Percentiles rank a stretch among this genome's conserved stretches.
phyloP scores from a whole-genome alignment of 805 yeast species.

The Suhomyces canberraensis region DNA sequence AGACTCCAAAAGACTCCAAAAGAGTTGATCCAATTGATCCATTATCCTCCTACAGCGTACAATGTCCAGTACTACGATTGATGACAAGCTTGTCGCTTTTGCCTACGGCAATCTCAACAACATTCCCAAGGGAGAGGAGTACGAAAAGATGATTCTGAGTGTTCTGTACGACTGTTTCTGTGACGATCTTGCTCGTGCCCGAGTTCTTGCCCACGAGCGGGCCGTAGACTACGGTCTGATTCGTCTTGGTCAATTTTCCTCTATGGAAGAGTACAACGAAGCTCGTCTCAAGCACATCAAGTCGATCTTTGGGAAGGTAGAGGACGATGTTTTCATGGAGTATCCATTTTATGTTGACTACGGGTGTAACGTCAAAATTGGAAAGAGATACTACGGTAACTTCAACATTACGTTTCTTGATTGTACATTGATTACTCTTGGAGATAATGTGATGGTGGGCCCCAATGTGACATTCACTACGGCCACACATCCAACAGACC shows the following conservation, averaged over 20 bases:
- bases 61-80: too few species aligned
- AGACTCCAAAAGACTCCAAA: too few species aligned
- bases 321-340: slow-evolving; percentile 44
- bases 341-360: slow-evolving; percentile 64
- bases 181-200: slow-evolving; percentile 21
- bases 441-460: slow-evolving; percentile 57
- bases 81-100: slow-evolving; percentile 31
- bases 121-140: slow-evolving; percentile 40
- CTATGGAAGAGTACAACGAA: slow-evolving; percentile 21
- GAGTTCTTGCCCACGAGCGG: slow-evolving; percentile 33
- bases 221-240: slow-evolving; percentile 32
- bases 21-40: too few species aligned
- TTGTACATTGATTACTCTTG: slow-evolving; percentile 57
- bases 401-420: slow-evolving; percentile 56
- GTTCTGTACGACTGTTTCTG: slow-evolving; percentile 41
- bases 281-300: slow-evolving; percentile 38
- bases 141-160: slow-evolving; percentile 56
- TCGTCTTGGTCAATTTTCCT: slow-evolving; percentile 31
- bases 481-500: slow-evolving; percentile 63
- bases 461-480: slow-evolving; percentile 60
- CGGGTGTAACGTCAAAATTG: slow-evolving; percentile 58
- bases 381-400: slow-evolving; percentile 59
- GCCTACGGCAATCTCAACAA: slow-evolving; percentile 32
- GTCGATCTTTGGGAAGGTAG: slow-evolving; percentile 48
- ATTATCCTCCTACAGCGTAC: too few species aligned